Base-by-base conservation (phyloP, 768 basidiomycete species). In the Polyporus arcularius region DNA sequence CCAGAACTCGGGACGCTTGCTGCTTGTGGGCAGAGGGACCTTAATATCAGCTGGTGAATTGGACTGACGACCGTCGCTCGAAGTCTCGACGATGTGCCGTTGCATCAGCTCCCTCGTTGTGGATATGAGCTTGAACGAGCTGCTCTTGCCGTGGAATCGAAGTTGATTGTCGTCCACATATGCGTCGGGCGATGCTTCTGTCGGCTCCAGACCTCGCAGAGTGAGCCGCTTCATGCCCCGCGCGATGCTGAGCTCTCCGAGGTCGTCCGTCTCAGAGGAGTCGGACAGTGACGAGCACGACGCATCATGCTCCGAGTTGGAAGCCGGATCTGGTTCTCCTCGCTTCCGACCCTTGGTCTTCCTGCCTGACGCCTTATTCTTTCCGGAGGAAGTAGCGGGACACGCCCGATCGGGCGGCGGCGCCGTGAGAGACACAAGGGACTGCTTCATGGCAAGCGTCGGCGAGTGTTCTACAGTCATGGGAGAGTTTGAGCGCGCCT, bases 81-180 rank as follows among this genome's bases (percentile, higher is more conserved):
- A 52, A 15, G 72, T 61, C 15, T 81, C 80, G 51, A 77, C 73
- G 58, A 83, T 68, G 47, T 83, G 82, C 68, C 81, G 73, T 56
- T 82, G 76, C 63, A 80, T 84, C 58, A 85, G 77, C 65, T 80
- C 80, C 40, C 83, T 74, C 0, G 84, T 81, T 0, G 79, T 75
- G 47, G 81, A 82, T 21, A 88, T 79, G 12, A 88, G 79, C 31
- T 80, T 78, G 39, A 82, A 78, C 14, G 77, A 76, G 65, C 84
- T 86, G 68, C 84, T 87, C 65, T 84, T 81, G 15, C 86, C 87
- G 67, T 87, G 85, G 65, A 85, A 89, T 30, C 86, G 70, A 52
- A 79, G 76, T 59, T 78, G 73, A 59, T 78, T 79, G 59, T 80
- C 76, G 12, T 61, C n/a, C 65, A 56, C 28, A 64, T 65, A 64